These are phyloP conservation scores for Sphaceloma murrayae DNA, from an alignment of 2,329 filamentous ascomycete genomes.

Conservation along the genomic window DNA sequence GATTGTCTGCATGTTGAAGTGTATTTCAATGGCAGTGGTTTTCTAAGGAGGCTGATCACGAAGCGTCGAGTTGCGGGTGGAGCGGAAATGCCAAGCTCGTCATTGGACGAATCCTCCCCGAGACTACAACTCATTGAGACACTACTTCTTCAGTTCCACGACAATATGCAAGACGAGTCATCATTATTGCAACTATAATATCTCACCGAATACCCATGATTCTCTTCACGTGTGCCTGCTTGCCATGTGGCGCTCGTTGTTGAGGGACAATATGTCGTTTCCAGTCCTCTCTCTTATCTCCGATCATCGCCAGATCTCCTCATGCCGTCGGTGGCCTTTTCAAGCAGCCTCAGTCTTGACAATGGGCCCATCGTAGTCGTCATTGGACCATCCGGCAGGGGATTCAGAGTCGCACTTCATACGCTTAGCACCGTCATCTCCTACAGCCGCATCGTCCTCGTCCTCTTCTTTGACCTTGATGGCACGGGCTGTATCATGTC, in stretches of 20 bases:
- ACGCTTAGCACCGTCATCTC: conserved; percentile 1
- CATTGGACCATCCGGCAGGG: not conserved
- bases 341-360: too few species aligned
- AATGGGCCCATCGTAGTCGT: too few species aligned
- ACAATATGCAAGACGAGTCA: too few species aligned
- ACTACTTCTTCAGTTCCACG: too few species aligned
- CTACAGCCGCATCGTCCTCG: not conserved
- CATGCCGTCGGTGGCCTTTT: too few species aligned
- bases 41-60: not conserved
- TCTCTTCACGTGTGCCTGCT: not conserved
- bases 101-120: not conserved
- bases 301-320: not conserved
- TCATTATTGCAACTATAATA: too few species aligned
- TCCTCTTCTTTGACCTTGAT: conserved; percentile 1
- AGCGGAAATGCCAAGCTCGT: not conserved
- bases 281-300: not conserved
- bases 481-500: not conserved
- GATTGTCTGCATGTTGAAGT: conserved; percentile 36
- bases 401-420: conserved; percentile 4
- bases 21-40: not conserved
- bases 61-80: conserved; percentile 1
- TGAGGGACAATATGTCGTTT: not conserved
- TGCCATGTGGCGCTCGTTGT: too few species aligned
- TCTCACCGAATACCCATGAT: too few species aligned
- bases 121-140: not conserved